phyloP scores from a whole-genome alignment of 139 green algal species.

The Chlorella sorokiniana region DNA sequence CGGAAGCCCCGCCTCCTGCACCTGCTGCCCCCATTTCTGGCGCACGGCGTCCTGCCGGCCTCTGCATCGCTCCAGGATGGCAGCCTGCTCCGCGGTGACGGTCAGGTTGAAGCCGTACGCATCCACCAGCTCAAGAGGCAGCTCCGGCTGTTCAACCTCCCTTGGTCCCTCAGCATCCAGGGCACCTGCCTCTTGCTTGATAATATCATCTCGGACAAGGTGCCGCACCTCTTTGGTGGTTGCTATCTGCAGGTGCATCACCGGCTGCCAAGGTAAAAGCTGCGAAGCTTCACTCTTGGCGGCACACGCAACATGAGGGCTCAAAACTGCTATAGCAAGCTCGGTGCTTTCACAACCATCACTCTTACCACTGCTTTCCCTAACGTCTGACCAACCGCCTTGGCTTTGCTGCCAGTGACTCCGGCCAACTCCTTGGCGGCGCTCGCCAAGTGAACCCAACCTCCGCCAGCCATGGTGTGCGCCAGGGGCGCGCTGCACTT shows the following conservation, averaged over 20 bases:
- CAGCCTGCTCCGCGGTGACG: constrained; percentile 35
- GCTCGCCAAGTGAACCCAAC: constrained; percentile 16
- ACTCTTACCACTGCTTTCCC: constrained; percentile 27
- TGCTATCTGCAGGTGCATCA: not conserved
- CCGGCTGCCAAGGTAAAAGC: no score
- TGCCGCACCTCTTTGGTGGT: constrained; percentile 16
- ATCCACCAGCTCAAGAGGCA: constrained; percentile 7
- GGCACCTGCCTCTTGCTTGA: not conserved
- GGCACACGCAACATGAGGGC: no score
- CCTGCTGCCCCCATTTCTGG: constrained; percentile 42
- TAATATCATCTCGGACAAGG: not conserved
- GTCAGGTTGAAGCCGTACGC: constrained; percentile 56
- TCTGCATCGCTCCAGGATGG: constrained; percentile 37
- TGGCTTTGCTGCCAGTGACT: not conserved
- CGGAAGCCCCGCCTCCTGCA: constrained; percentile 32
- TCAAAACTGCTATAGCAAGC: no score
- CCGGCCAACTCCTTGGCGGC: constrained; percentile 22
- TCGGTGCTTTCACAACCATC: not conserved
- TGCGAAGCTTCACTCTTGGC: no score
- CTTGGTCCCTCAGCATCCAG: constrained; percentile 7
- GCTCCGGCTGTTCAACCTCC: not conserved
- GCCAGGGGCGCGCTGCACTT: not conserved
- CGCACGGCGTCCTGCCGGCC: constrained; percentile 18
- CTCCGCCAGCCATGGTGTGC: not conserved
- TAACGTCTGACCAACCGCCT: not conserved